phyloP scores from a whole-genome alignment of 371 early-diverging fungal species.

The Capniomyces stellatus region DNA sequence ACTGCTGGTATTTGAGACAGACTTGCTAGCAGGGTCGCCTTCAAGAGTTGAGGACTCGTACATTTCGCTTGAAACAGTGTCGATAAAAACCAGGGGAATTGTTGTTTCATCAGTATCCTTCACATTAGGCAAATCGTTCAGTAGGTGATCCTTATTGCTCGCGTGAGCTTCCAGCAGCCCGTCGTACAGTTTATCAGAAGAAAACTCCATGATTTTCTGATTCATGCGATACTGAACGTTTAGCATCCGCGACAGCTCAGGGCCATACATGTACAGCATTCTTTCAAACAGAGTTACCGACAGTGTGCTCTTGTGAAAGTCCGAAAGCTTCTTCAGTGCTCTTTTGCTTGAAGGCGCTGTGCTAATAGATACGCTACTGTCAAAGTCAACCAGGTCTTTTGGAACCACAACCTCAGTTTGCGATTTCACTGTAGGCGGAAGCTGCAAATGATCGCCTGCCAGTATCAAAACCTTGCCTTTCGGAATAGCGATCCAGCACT shows the following conservation, averaged over 20 bases:
- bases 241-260: slow-evolving; percentile 42
- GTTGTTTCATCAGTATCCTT: slow-evolving; percentile 6
- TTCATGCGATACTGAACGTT: slow-evolving; percentile 83
- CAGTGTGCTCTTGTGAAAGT: slow-evolving; percentile 8
- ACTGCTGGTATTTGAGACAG: slow-evolving; percentile 31
- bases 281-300: slow-evolving; percentile 54
- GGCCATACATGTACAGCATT: slow-evolving; percentile 35
- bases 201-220: slow-evolving; percentile 56
- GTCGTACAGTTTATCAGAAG: slow-evolving; percentile 43
- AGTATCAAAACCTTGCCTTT: slow-evolving; percentile 65
- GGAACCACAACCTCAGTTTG: not conserved
- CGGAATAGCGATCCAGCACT: slow-evolving; percentile 78
- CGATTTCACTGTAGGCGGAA: slow-evolving; percentile 62
- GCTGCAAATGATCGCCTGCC: slow-evolving; percentile 89
- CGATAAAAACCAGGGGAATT: slow-evolving; percentile 30
- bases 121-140: slow-evolving; percentile 43
- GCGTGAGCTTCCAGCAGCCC: slow-evolving; percentile 41
- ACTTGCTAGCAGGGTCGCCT: not conserved
- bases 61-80: slow-evolving; percentile 33
- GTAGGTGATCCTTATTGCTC: slow-evolving; percentile 40
- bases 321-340: not conserved
- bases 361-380: not conserved
- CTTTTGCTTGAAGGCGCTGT: too few relatives aligned
- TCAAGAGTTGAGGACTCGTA: not conserved
- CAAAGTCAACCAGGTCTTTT: not conserved